Conservation (phyloP, 163 green algal species). For the Scenedesmus sp. region DNA sequence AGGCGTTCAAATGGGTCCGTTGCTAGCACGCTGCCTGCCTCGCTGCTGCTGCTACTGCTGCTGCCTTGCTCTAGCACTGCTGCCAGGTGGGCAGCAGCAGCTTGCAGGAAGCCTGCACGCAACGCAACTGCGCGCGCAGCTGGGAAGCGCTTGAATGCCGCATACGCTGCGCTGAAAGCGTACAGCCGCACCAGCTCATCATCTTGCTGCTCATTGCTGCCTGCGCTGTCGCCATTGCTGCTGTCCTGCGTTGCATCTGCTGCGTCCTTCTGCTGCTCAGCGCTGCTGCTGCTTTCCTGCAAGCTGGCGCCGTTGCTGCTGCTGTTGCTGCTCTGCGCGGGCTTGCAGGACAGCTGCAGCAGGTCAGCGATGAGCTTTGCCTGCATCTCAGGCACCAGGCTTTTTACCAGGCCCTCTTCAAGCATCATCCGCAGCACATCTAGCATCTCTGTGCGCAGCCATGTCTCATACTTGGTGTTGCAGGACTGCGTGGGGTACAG, state of each 20-base stretch:
- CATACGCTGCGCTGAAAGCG: slow-evolving; percentile 29
- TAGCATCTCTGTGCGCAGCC: slow-evolving; percentile 52
- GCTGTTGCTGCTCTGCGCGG: background rate
- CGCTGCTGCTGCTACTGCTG: slow-evolving; percentile 14
- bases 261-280: background rate
- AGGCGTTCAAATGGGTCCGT: slow-evolving; percentile 47
- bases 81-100: background rate
- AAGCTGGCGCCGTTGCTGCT: too few species aligned
- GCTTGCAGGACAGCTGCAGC: slow-evolving; percentile 7
- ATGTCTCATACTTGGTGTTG: slow-evolving; percentile 36
- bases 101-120: slow-evolving; percentile 13
- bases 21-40: background rate
- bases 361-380: slow-evolving; percentile 38
- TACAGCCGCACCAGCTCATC: slow-evolving; percentile 35
- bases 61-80: background rate
- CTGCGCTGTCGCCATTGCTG: background rate
- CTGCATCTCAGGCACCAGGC: slow-evolving; percentile 45
- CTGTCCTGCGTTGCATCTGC: background rate
- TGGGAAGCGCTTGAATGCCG: slow-evolving; percentile 26
- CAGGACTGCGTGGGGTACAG: slow-evolving; percentile 42
- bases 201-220: background rate
- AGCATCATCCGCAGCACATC: slow-evolving; percentile 46
- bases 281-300: background rate
- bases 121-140: background rate
- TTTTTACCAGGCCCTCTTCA: slow-evolving; percentile 35